Conservation (phyloP, 352 stramenopile species). For the Pythium diclinum region DNA sequence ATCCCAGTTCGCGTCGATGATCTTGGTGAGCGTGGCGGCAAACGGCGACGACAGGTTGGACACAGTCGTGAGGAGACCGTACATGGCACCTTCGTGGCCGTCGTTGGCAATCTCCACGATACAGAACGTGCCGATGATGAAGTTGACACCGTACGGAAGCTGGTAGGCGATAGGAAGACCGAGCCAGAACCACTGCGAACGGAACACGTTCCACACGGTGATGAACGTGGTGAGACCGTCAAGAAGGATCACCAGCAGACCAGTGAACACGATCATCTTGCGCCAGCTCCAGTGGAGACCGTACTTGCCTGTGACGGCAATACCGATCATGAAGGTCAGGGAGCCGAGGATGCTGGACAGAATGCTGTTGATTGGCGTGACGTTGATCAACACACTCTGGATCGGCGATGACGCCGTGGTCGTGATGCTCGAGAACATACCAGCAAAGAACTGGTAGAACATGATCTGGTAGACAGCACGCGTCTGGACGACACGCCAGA, state of each 20-base stretch:
- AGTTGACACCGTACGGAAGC: constrained; percentile 22
- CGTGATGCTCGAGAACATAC: constrained; percentile 23
- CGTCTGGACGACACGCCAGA: constrained; percentile 19
- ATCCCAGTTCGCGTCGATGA: constrained; percentile 20
- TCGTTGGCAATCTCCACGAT: constrained; percentile 26
- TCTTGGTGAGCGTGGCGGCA: constrained; percentile 22
- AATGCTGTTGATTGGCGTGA: constrained; percentile 17
- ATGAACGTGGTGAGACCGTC: constrained; percentile 24
- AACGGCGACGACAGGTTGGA: constrained; percentile 23
- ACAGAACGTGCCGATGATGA: constrained; percentile 25
- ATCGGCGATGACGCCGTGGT: constrained; percentile 24
- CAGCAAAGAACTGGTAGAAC: constrained; percentile 27
- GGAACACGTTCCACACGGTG: constrained; percentile 25
- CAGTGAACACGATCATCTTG: constrained; percentile 16
- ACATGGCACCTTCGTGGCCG: constrained; percentile 30
- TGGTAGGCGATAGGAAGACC: constrained; percentile 23
- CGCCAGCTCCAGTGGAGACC: constrained; percentile 27
- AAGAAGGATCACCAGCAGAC: constrained; percentile 17
- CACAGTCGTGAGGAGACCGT: constrained; percentile 28
- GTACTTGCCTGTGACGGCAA: constrained; percentile 15
- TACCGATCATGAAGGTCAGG: background rate
- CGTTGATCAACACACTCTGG: too few relatives aligned
- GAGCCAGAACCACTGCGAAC: constrained; percentile 27
- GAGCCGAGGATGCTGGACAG: constrained; percentile 20
- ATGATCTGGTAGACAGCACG: constrained; percentile 28